These are phyloP conservation scores for Dalechampia spathulata DNA, from an alignment of 441 rosid genomes.

Conservation along the genomic window DNA sequence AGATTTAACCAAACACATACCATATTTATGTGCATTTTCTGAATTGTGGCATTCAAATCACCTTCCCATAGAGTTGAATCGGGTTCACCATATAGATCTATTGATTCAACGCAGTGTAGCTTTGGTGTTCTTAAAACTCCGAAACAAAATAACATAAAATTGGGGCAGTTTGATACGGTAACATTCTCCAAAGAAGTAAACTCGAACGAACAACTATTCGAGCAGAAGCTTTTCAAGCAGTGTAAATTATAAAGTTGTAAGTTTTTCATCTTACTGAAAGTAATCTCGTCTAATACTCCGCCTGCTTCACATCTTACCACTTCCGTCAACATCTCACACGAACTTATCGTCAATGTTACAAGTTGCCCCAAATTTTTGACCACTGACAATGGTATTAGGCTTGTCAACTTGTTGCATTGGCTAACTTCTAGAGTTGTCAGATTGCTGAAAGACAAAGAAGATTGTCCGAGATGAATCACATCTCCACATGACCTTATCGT, in stretches of 20 bases:
- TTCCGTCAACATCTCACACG: background rate
- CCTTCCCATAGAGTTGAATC: too few relatives aligned
- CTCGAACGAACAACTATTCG: background rate
- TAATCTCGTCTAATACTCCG: background rate
- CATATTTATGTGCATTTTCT: background rate
- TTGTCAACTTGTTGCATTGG: constrained; percentile 3
- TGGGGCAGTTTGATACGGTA: constrained; percentile 10
- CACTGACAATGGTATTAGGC: constrained; percentile 10
- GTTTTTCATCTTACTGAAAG: constrained; percentile 8
- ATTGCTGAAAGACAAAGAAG: constrained; percentile 6
- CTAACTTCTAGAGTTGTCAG: background rate
- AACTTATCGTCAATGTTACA: background rate
- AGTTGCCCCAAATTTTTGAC: constrained; percentile 15
- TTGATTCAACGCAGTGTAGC: background rate
- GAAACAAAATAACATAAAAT: constrained; percentile 9
- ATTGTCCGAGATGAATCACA: constrained; percentile 5
- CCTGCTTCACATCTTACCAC: constrained; percentile 3
- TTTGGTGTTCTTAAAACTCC: background rate
- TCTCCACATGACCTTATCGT: background rate
- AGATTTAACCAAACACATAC: background rate
- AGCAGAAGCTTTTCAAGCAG: constrained; percentile 18
- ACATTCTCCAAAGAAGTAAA: constrained; percentile 11
- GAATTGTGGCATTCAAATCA: constrained; percentile 5
- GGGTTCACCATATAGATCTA: too few relatives aligned
- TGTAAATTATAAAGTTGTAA: constrained; percentile 2